These are phyloP conservation scores for Macrocybe gigantea DNA, from an alignment of 768 basidiomycete species.

Conservation along the genomic window DNA sequence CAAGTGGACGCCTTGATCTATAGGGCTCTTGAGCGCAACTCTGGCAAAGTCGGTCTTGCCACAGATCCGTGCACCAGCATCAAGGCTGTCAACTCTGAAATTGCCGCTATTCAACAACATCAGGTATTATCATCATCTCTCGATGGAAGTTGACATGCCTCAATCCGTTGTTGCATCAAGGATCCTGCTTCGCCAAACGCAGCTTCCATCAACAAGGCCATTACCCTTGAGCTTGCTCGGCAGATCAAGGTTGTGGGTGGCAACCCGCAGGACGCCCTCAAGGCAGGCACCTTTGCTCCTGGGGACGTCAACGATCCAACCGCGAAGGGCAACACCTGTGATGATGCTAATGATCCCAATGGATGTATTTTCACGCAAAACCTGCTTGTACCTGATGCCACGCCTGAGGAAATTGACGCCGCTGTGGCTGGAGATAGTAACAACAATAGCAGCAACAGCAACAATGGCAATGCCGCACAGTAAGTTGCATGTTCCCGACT, in stretches of 20 bases:
- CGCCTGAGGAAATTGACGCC: slow-evolving; percentile 50
- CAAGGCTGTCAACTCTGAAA: slow-evolving; percentile 56
- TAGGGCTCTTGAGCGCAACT: slow-evolving; percentile 64
- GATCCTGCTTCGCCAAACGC: slow-evolving; percentile 59
- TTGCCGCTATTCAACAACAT: slow-evolving; percentile 59
- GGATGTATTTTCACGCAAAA: slow-evolving; percentile 66
- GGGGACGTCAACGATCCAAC: slow-evolving; percentile 47
- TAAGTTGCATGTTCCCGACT: no score
- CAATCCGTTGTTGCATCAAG: slow-evolving; percentile 17
- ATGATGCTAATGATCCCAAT: slow-evolving; percentile 41
- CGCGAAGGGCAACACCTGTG: slow-evolving; percentile 49
- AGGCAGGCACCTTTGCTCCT: slow-evolving; percentile 58
- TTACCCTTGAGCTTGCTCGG: slow-evolving; percentile 54
- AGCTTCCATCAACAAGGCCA: slow-evolving; percentile 57
- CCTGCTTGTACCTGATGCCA: slow-evolving; percentile 49
- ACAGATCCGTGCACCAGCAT: slow-evolving; percentile 46
- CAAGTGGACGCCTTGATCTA: slow-evolving; percentile 55
- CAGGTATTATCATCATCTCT: slow-evolving; percentile 25
- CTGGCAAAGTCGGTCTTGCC: slow-evolving; percentile 42
- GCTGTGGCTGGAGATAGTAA: slow-evolving; percentile 32
- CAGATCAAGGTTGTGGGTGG: slow-evolving; percentile 64
- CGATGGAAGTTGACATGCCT: background rate
- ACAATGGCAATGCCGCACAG: background rate
- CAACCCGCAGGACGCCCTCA: slow-evolving; percentile 49
- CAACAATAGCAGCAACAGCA: background rate